Conservation (phyloP, 345 rosid genomes). For the Sisymbrium irio region DNA sequence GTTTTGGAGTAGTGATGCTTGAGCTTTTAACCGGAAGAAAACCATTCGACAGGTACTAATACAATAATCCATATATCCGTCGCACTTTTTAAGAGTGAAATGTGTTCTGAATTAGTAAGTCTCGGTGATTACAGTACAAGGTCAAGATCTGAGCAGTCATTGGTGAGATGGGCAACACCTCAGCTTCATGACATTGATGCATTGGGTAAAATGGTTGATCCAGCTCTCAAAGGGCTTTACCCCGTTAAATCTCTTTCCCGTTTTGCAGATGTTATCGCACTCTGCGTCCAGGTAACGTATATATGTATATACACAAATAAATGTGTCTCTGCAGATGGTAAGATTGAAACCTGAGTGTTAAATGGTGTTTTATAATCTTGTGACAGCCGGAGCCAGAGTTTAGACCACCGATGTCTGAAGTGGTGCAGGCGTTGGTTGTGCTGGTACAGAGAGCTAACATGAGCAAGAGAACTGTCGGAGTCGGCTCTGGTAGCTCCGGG, state of each 20-base stretch:
- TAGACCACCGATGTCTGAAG: constrained; percentile 98
- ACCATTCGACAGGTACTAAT: constrained; percentile 82
- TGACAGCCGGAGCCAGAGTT: constrained; percentile 96
- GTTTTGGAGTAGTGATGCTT: constrained; percentile 96
- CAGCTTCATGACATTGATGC: constrained; percentile 99
- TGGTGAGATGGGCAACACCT: constrained; percentile 99
- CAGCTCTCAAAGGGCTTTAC: constrained; percentile 89
- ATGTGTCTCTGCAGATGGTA: background rate
- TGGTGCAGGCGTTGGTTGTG: constrained; percentile 92
- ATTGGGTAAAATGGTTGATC: constrained; percentile 95
- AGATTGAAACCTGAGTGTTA: background rate
- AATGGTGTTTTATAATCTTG: background rate
- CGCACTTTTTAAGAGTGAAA: background rate
- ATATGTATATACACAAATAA: background rate
- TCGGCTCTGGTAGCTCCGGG: constrained; percentile 39
- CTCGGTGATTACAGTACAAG: constrained; percentile 55
- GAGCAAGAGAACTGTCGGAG: constrained; percentile 91
- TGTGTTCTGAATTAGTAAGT: constrained; percentile 1
- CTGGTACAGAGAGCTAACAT: constrained; percentile 92
- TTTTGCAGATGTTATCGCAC: constrained; percentile 97
- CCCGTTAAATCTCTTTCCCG: constrained; percentile 98
- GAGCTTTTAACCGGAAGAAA: constrained; percentile 97
- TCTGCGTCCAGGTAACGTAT: constrained; percentile 98
- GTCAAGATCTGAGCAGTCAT: constrained; percentile 84
- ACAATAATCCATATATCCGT: background rate